phyloP scores from a whole-genome alignment of 305 asterid genomes.

The Andrographis paniculata region DNA sequence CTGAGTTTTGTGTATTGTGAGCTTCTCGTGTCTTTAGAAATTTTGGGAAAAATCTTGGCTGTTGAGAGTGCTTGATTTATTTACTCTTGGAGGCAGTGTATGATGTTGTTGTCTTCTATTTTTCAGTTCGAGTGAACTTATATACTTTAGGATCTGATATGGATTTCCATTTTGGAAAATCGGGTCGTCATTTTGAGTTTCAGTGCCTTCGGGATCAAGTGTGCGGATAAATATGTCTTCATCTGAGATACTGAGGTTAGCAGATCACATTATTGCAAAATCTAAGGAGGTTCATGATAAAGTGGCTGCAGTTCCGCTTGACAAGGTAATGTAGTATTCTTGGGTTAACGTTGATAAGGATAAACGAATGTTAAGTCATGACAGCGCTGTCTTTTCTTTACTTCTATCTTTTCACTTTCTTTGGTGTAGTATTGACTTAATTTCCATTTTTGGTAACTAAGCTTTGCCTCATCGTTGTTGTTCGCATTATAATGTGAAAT shows the following conservation, averaged over 20 bases:
- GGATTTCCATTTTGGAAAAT: background rate
- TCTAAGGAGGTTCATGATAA: slow-evolving; percentile 74
- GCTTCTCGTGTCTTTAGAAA: too few relatives aligned
- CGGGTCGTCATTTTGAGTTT: slow-evolving; percentile 5
- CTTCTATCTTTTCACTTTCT: too few relatives aligned
- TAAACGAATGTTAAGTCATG: background rate
- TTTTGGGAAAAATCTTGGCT: too few relatives aligned
- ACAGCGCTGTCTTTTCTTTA: too few relatives aligned
- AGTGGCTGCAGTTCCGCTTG: slow-evolving; percentile 79
- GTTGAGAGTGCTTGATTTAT: too few relatives aligned
- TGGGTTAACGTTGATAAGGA: background rate
- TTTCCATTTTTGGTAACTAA: too few relatives aligned
- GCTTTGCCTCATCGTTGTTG: background rate
- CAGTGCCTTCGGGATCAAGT: slow-evolving; percentile 63
- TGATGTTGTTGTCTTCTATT: background rate
- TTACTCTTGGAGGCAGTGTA: background rate
- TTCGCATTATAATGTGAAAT: background rate
- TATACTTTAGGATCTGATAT: slow-evolving; percentile 1
- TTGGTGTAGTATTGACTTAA: too few relatives aligned
- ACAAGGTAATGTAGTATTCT: slow-evolving; percentile 41
- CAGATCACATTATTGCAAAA: slow-evolving; percentile 59
- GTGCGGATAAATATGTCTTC: slow-evolving; percentile 54
- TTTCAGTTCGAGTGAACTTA: background rate
- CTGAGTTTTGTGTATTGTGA: slow-evolving; percentile 6
- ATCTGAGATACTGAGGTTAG: slow-evolving; percentile 61